Evolutionary conservation across 2,329 filamentous ascomycete species (phyloP), one percentile per base, ranked within the genome.

Genomic region (Neonectria punicea): DNA sequence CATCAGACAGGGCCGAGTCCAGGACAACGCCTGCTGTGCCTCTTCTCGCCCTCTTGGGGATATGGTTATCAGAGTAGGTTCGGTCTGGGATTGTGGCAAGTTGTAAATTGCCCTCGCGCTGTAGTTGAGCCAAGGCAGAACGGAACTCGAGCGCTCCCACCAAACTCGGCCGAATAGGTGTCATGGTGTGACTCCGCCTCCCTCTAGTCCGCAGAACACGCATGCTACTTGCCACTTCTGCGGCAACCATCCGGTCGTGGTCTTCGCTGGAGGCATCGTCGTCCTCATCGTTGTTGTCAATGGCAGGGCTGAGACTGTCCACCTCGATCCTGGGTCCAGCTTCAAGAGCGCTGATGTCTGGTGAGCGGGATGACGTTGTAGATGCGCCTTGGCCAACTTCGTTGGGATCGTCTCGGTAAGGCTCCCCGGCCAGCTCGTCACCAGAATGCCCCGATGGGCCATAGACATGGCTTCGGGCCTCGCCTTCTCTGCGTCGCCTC

Each of bases 91-190:
- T 89, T 2, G 90, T 87, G 47, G 89, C 87, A 18, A 92, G 86
- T 71, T 90, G 89, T 28, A 92, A 87, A 68, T 93, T 96, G 74
- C 92, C 89, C 61, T 93, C 92, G 69, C 90, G 92, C 73, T 97
- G 90, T 61, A 99, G 81, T 3, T 94, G 94, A n/a, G 93, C 91
- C 50, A 99, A 83, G 3, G 97, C 91, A 2, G 95, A 95, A 72
- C 94, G 88, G 73, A 99, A 99, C 79, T 99, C 96, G 62, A 99
- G 84, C 9, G 93, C 96, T 47, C 96, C 96, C 4, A 99, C 91
- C 51, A 99, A 83, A 82, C 96, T 98, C 1, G 96, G 95, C 47
- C 96, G 87, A 67, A 99, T 98, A 0, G 94, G 92, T 7, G 90
- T 95, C 66, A 94, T 87, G 2, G 93, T 93, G 69, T 90, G 91